Base-by-base conservation (phyloP, 2,329 filamentous ascomycete species). In the Ceratocystis cacaofunesta region DNA sequence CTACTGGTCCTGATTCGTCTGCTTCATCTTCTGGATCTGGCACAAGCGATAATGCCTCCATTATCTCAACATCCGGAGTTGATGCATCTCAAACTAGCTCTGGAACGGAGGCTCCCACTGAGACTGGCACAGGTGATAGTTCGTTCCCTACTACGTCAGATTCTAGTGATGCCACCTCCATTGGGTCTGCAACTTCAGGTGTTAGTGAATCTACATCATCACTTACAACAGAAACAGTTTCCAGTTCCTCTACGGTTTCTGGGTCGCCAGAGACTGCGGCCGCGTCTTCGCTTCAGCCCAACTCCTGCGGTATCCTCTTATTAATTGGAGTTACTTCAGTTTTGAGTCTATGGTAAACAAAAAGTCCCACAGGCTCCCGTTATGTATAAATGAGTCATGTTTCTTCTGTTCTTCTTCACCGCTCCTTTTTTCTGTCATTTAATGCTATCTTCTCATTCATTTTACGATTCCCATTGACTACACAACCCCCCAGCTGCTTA, bases 271-370 rank as follows among this genome's bases (percentile, higher is more conserved):
- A 58, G 17, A 36, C 17, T 58, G 55, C 28, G n/a, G 55, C 55
- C 32, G 55, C 55, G n/a, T 36, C 55, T 10, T n/a, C 12, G 7
- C 28, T 58, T 36, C 55, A 19, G 28, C 55, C 28, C n/a, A n/a
- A 7, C 12, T 32, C 17, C 32, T n/a, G 32, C 1, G 15, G 55
- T 28, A 58, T 58, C 3, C 17, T 58, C 55, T 8, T 58, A 2
- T 10, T 58, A 32, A 8, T 58, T 58, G 28, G 28, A n/a, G 19
- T 58, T 25, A 32, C 30, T n/a, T 58, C 55, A 58, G 12, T 58
- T n/a, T 58, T 58, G 28, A 58, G 28, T 58, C 55, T 36, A 25
- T 58, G 55, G 55, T 36, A 58, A 58, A 58, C 55, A 36, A 7
- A 58, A 19, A 3, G 36, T 41, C 5, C 28, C 10, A 7, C 4